Base-by-base conservation (phyloP, 345 rosid species). In the Eucalyptus brandiana region DNA sequence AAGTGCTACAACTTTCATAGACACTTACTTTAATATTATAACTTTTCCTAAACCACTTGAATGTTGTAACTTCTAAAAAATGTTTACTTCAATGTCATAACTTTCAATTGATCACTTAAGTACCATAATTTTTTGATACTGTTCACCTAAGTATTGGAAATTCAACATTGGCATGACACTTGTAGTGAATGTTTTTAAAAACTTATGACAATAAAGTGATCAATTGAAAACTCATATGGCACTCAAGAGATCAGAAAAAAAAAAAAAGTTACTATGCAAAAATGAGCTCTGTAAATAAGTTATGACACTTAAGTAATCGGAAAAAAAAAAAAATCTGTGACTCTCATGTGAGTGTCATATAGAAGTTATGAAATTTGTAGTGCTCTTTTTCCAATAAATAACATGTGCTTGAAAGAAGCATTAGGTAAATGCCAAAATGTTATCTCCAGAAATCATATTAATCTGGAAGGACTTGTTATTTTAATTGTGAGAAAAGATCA, bases 81-180 rank as follows among this genome's bases (percentile, higher is more conserved):
- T 9, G 30, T 56, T 24, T 10, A 60, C 16, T 60, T 60, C 15
- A 60, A 5, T 12, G 1, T 28, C 32, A 60, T 28, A 60, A 60
- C n/a, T 60, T 60, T 60, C 4, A 60, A 6, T 60, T 28, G 32
- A 60, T 58, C 65, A 58, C n/a, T 58, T 58, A 11, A 58, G 30
- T 58, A 26, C 6, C 14, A 58, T 58, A 58, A 24, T 26, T 26
- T 60, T 26, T 28, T 26, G 0, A 28, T 26, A 60, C 0, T 0
- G 4, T 60, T 60, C 67, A 60, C 15, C n/a, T 2, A 30, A 14
- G 72, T 62, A n/a, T 15, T 15, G 32, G 32, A 62, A 62, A 30
- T 62, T 13, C 9, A 0, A 62, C 34, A 14, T 5, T 5, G 9
- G 32, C 72, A 62, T 30, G 32, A 7, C 19, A 62, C 34, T 30